These are phyloP conservation scores for Coniosporium apollinis DNA, from an alignment of 495 filamentous ascomycete species.

Conservation along the genomic window DNA sequence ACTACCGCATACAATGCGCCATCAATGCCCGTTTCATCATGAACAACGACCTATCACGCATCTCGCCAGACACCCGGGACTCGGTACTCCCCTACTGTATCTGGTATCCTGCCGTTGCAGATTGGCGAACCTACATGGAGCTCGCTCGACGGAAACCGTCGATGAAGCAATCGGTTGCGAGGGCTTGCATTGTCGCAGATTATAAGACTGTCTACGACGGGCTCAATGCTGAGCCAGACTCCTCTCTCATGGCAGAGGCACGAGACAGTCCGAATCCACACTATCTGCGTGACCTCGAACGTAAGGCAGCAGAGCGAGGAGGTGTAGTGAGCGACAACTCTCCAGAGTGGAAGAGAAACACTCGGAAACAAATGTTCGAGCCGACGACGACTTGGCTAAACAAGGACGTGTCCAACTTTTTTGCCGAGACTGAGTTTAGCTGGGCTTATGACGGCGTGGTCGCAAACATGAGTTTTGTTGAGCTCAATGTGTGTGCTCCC, in stretches of 20 bases:
- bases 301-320: not conserved
- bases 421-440: not conserved
- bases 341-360: not conserved
- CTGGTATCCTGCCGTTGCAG: conserved; percentile 1
- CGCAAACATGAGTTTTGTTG: not conserved
- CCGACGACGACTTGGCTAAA: not conserved
- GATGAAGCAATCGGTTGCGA: not conserved
- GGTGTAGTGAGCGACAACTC: not conserved
- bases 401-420: not conserved
- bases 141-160: conserved; percentile 1
- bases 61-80: not conserved
- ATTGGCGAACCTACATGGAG: not conserved
- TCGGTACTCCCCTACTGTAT: conserved; percentile 1
- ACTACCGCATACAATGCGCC: not conserved
- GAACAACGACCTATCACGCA: conserved; percentile 3
- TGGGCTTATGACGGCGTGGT: not conserved
- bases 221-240: not conserved
- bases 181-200: not conserved
- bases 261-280: not conserved
- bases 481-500: not conserved
- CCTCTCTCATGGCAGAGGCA: not conserved
- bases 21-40: conserved; percentile 6
- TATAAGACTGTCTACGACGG: not conserved
- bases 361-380: not conserved
- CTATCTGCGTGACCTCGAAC: not conserved